Evolutionary conservation across 805 yeast genomes (phyloP), one percentile per base, ranked within the genome.

Genomic region (Metschnikowia continentalis): DNA sequence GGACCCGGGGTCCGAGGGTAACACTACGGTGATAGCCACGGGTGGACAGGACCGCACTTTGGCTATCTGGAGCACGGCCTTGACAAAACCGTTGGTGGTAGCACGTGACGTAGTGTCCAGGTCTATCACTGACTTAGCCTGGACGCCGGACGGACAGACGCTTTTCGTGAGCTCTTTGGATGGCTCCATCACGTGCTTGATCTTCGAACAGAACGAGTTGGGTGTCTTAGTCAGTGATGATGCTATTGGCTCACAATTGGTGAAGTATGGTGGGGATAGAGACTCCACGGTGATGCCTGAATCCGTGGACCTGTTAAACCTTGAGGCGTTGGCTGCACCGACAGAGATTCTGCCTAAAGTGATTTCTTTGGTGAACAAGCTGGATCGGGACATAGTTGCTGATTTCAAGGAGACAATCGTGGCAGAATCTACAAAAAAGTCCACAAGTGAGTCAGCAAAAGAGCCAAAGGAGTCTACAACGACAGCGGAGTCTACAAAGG

Each of bases 1-100:
- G n/a, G 43, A 49, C n/a, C 43, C 20, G n/a, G 41, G 11, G 6
- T 23, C 75, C 11, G 66, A 53, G 35, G 65, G 66, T 54, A 70
- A 77, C 47, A 76, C 86, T 6, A 85, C 96, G 0, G 80, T 92
- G 0, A 74, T 92, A n/a, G 97, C 97, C 2, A 87, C 97, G 30
- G 97, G 92, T 13, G 98, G 98, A 10, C 98, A 92, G 68, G 99
- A 92, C 67, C 83, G 88, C 61, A 80, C 90, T 1, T 68, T 94
- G 36, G 96, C 90, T 0, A 74, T 92, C 5, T 92, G 99, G 99
- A 84, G 83, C 61, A 92, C 96, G 0, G 69, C 80, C 2, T 77
- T 76, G 47, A 79, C 90, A 4, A 76, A 88, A 46, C 98, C 99
- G 1, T 67, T 94, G 45, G 77, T 88, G 11, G 88, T 90, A 6